Evolutionary conservation across 805 yeast genomes (phyloP).

Genomic region (Isabelozyma rhagii): DNA sequence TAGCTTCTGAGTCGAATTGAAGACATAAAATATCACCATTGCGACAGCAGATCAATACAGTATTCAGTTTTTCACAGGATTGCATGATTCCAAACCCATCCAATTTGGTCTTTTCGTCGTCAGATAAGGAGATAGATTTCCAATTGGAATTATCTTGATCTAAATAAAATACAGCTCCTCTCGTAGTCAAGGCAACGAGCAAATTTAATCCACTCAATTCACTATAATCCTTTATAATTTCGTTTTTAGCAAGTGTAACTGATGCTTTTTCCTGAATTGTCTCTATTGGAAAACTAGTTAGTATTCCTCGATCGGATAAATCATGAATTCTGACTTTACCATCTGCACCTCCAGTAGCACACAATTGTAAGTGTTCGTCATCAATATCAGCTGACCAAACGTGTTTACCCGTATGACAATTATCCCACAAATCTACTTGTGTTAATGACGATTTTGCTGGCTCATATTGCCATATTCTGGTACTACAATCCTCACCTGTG

Average conservation of each 20-base stretch:
- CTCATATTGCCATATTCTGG: constrained; percentile 67
- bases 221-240: constrained; percentile 59
- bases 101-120: constrained; percentile 20
- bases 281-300: constrained; percentile 21
- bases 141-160: constrained; percentile 19
- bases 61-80: constrained; percentile 33
- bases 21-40: constrained; percentile 44
- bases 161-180: constrained; percentile 48
- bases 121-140: constrained; percentile 10
- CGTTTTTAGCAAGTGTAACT: constrained; percentile 38
- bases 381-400: constrained; percentile 76
- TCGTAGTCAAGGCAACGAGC: constrained; percentile 53
- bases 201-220: constrained; percentile 42
- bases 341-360: constrained; percentile 92
- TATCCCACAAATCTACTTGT: constrained; percentile 47
- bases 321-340: constrained; percentile 73
- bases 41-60: constrained; percentile 20
- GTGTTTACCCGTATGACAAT: constrained; percentile 81
- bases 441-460: constrained; percentile 24
- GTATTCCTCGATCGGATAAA: constrained; percentile 21
- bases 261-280: constrained; percentile 28
- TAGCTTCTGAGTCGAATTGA: constrained; percentile 9
- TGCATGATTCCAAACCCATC: constrained; percentile 41
- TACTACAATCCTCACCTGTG: constrained; percentile 82
- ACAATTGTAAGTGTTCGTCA: constrained; percentile 37